These are phyloP conservation scores for Eucalyptus grandis DNA, from an alignment of 345 rosid genomes.

Conservation along the genomic window DNA sequence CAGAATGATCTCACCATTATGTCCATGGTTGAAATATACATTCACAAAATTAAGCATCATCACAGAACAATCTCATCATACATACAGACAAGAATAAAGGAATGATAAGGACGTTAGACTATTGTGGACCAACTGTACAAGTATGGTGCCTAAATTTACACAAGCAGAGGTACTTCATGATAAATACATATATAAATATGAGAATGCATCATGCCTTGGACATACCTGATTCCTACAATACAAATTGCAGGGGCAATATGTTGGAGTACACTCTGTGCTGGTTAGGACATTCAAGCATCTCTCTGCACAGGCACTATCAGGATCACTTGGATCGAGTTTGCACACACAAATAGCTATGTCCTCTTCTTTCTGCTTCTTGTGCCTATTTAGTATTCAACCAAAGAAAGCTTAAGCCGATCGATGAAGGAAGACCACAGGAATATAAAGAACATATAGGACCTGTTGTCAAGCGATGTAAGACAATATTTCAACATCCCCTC, in stretches of 20 bases:
- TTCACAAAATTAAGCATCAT: background rate
- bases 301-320: slow-evolving; percentile 81
- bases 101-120: background rate
- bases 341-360: slow-evolving; percentile 84
- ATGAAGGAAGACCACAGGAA: background rate
- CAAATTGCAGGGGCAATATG: slow-evolving; percentile 64
- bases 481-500: background rate
- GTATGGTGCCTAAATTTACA: background rate
- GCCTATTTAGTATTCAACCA: slow-evolving; percentile 27
- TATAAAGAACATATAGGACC: background rate
- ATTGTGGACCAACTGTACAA: background rate
- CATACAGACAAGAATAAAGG: background rate
- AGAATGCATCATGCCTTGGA: background rate
- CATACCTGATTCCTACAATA: slow-evolving; percentile 82
- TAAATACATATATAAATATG: background rate
- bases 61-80: background rate
- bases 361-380: slow-evolving; percentile 89
- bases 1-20: background rate
- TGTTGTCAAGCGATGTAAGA: background rate
- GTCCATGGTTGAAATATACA: background rate
- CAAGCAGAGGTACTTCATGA: background rate
- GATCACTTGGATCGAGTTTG: slow-evolving; percentile 54
- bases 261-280: slow-evolving; percentile 84
- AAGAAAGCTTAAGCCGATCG: background rate
- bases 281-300: slow-evolving; percentile 81